Evolutionary conservation across 495 filamentous ascomycete genomes (phyloP).

Genomic region (Penicillium coprophilum): DNA sequence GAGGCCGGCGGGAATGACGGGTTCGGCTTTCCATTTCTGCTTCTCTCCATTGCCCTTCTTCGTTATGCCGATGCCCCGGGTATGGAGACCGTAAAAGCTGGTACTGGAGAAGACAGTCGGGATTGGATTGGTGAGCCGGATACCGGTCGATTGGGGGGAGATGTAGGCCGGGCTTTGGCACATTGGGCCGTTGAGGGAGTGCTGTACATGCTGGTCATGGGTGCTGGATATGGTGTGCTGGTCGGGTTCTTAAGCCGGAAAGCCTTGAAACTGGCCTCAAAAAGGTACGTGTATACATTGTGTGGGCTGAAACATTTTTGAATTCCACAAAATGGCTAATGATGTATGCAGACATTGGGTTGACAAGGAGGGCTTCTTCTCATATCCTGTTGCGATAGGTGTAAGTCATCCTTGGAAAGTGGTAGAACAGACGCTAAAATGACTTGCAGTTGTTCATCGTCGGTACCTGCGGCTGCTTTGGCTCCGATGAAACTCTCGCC

Average conservation of each 20-base stretch:
- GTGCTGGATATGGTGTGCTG: constrained; percentile 34
- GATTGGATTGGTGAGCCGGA: constrained; percentile 34
- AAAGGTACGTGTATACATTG: constrained; percentile 9
- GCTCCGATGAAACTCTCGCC: constrained; percentile 42
- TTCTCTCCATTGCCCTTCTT: constrained; percentile 55
- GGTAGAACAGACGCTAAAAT: constrained; percentile 1
- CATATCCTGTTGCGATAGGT: constrained; percentile 36
- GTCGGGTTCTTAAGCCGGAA: constrained; percentile 36
- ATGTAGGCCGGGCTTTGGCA: constrained; percentile 32
- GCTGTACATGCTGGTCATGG: constrained; percentile 43
- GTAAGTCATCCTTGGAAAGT: constrained; percentile 18
- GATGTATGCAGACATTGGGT: constrained; percentile 31
- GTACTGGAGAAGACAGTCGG: not conserved
- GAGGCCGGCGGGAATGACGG: constrained; percentile 63
- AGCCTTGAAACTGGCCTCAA: constrained; percentile 29
- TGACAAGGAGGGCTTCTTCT: constrained; percentile 35
- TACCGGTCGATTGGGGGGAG: constrained; percentile 36
- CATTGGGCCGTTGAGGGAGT: constrained; percentile 44
- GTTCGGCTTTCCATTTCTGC: constrained; percentile 59
- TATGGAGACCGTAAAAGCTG: not conserved
- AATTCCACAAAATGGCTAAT: no score
- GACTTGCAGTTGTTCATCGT: constrained; percentile 33
- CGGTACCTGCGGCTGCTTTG: constrained; percentile 43
- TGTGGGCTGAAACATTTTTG: no score
- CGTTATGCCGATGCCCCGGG: constrained; percentile 46